Percentiles rank a stretch among this genome's conserved stretches.
Conservation (phyloP, 2,329 filamentous ascomycete genomes). For the Taxawa tesnikishii region DNA sequence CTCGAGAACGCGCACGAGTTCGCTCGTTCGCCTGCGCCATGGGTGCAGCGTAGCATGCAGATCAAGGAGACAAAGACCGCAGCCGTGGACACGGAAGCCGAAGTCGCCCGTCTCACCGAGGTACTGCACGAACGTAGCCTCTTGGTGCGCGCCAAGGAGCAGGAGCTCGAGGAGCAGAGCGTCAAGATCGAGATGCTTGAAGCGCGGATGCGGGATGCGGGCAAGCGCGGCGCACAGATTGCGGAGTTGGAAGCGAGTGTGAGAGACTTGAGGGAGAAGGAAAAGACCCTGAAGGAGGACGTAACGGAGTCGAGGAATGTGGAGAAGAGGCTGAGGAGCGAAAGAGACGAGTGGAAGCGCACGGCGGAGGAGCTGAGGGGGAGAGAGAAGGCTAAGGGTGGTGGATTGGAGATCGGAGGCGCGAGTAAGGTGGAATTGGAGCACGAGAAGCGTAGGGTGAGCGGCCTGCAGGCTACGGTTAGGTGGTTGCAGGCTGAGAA, state of each 20-base stretch:
- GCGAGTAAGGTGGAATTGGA: conserved; percentile 59
- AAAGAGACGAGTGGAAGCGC: conserved; percentile 52
- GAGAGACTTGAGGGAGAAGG: conserved; percentile 34
- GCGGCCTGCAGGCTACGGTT: conserved; percentile 53
- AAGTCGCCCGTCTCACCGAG: conserved; percentile 67
- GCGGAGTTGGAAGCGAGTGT: conserved; percentile 49
- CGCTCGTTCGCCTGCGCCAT: conserved; percentile 63
- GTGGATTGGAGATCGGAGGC: conserved; percentile 40
- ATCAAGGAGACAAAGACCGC: conserved; percentile 72
- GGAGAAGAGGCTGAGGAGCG: conserved; percentile 40
- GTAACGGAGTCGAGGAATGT: conserved; percentile 38
- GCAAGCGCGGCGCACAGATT: conserved; percentile 61
- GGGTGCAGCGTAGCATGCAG: conserved; percentile 70
- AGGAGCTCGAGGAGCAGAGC: conserved; percentile 72
- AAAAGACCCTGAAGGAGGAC: conserved; percentile 21
- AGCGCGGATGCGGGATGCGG: conserved; percentile 72
- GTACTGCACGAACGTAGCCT: conserved; percentile 64
- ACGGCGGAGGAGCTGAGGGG: conserved; percentile 46
- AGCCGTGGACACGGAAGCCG: conserved; percentile 72
- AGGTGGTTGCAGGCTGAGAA: conserved; percentile 56
- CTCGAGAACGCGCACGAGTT: conserved; percentile 40
- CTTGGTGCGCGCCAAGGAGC: conserved; percentile 44
- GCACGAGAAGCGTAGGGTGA: conserved; percentile 57
- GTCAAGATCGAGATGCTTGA: conserved; percentile 91
- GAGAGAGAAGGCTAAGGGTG: conserved; percentile 45